Evolutionary conservation across 1,284 basidiomycete species (phyloP).

Genomic region (Leccinum pachyderme): DNA sequence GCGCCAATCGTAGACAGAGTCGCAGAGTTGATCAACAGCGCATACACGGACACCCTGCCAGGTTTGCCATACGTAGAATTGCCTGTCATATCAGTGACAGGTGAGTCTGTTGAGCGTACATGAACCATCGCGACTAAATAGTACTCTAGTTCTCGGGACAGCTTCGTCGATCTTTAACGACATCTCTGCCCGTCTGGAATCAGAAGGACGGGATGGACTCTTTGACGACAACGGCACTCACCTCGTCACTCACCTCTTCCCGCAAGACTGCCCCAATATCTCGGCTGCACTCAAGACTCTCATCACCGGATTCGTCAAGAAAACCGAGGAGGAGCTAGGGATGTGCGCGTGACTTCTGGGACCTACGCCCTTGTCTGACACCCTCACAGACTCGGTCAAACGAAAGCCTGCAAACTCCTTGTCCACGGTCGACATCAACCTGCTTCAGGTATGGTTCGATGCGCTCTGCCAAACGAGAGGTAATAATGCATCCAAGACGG

Average conservation of each 20-base stretch:
- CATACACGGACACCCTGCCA: conserved; percentile 42
- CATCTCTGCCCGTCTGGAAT: conserved; percentile 39
- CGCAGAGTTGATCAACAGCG: conserved; percentile 38
- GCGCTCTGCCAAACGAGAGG: conserved; percentile 38
- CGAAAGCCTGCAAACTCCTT: conserved; percentile 49
- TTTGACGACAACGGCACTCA: conserved; percentile 29
- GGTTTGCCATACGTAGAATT: conserved; percentile 52
- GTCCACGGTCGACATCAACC: conserved; percentile 57
- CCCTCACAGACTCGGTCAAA: conserved; percentile 30
- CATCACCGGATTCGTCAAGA: conserved; percentile 51
- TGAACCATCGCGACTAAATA: conserved; percentile 11
- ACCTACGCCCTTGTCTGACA: conserved; percentile 10
- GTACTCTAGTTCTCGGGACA: conserved; percentile 29
- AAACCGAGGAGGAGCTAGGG: conserved; percentile 32
- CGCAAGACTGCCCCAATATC: conserved; percentile 56
- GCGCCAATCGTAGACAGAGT: conserved; percentile 42
- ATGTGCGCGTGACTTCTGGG: conserved; percentile 13
- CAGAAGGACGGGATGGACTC: conserved; percentile 25
- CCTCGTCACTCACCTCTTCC: conserved; percentile 51
- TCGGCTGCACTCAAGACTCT: conserved; percentile 54
- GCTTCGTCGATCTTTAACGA: conserved; percentile 44
- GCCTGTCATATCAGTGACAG: conserved; percentile 53
- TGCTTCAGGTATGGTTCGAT: conserved; percentile 58
- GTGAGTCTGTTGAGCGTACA: conserved; percentile 34
- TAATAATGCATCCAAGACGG: conserved; percentile 15